Evolutionary conservation across 2,329 filamentous ascomycete genomes (phyloP), one percentile per base, ranked within the genome.

Genomic region (Acrocalymma vagum): DNA sequence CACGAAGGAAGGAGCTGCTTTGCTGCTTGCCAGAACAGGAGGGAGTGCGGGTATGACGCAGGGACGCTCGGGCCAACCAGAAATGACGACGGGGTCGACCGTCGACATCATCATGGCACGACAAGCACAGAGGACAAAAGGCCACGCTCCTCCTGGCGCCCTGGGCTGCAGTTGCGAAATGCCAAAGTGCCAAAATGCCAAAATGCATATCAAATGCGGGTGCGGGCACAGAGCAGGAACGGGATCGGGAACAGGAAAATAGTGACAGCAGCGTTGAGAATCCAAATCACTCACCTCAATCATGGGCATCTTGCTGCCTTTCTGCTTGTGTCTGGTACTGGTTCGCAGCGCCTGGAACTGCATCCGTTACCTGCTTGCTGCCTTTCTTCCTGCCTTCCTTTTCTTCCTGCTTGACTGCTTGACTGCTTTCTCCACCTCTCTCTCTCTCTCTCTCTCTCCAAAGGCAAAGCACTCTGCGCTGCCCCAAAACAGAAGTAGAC

Each of bases 261-360:
- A 38, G 21, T 29, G 29, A 23, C 13, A 42, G 18, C 20, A 28
- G 20, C n/a, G n/a, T n/a, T n/a, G n/a, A 42, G 32, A 29, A 26
- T 20, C 13, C 17, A 13, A 11, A 13, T 14, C 20, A 45, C 65
- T 60, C 50, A 69, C 65, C 63, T 67, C 64, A 7, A 69, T 67
- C 1, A 67, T 58, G 5, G 63, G 51, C 55, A 61, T 64, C 49
- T 49, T 64, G 48, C 38, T 44, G 13, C 38, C 41, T 46, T 53
- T 45, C 49, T 56, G 31, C 51, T 49, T 30, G 52, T 44, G 29
- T 40, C 35, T 22, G 15, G 21, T 27, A 18, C 32, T 48, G 47
- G 14, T 45, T 49, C 5, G 46, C 36, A 18, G 45, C 49, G 44
- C 27, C 48, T 45, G 42, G 37, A 51, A 62, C 16, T 55, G 51